Base-by-base conservation (phyloP, 306 rosid genomes). In the Lathyrus tuberosus region DNA sequence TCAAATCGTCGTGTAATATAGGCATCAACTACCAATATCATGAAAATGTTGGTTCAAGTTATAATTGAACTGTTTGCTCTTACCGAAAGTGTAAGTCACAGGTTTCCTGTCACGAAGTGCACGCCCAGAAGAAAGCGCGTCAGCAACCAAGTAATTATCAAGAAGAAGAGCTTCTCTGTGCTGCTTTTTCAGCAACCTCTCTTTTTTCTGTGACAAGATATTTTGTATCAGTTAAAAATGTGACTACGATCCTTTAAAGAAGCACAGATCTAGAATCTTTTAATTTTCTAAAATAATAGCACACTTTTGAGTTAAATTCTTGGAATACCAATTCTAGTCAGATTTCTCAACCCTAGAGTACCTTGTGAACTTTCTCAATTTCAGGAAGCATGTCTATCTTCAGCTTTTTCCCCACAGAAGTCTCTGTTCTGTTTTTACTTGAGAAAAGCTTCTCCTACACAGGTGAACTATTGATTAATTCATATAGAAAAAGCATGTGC, bases 361-460 rank as follows among this genome's bases (percentile, higher is more conserved):
- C 99, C 99, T 95, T 95, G 46, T 91, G 99, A 78, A 82, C 97
- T 83, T 86, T 95, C 86, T 95, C 99, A 73, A 95, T 86, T 87
- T 95, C 99, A 41, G 96, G 92, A 80, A 95, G 96, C 96, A 95
- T 87, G 88, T 91, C 97, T 43, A 80, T 87, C 86, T 87, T 95
- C 82, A 95, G 80, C 83, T 82, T 91, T 86, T 95, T 95, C 49
- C 97, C 99, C 30, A 95, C 71, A 14, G 93, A 89, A 73, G 77
- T 85, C 86, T 95, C 99, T 20, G 96, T 81, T 76, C 97, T 86
- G 78, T 84, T 95, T 80, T 83, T 87, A 86, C 99, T 91, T 11
- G 89, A 65, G 78, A 91, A 95, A 80, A 95, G 99, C 79, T 95
- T 95, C 76, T 91, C 99, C 99, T 95, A 85, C 28, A 62, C 37